These are phyloP conservation scores for Eucalyptus sp. DNA, from an alignment of 345 rosid genomes.

Conservation along the genomic window DNA sequence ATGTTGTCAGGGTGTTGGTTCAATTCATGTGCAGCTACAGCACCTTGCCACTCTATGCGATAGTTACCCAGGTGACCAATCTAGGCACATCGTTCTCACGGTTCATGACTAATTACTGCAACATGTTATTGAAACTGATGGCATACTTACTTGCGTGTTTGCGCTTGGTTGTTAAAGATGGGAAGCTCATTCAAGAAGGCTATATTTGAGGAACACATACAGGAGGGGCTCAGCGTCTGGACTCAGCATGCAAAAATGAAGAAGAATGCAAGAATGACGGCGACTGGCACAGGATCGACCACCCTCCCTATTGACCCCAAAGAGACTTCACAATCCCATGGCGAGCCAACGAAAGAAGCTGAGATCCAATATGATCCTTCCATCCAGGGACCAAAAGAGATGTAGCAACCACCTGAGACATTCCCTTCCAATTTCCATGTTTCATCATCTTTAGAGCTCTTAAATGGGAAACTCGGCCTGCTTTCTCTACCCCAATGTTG, in stretches of 20 bases:
- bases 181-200: conserved; percentile 68
- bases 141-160: background rate
- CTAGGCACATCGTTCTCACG: background rate
- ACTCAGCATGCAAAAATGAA: conserved; percentile 45
- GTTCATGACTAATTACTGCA: background rate
- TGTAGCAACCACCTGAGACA: background rate
- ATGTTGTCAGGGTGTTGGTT: conserved; percentile 30
- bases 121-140: background rate
- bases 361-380: background rate
- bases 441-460: background rate
- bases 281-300: conserved; percentile 5
- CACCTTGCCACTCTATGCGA: conserved; percentile 76
- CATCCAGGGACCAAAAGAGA: background rate
- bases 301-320: background rate
- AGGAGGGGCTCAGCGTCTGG: conserved; percentile 62
- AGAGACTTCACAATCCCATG: background rate
- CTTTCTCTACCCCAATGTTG: background rate
- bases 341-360: background rate
- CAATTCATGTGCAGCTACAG: conserved; percentile 77
- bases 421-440: background rate
- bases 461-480: background rate
- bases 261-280: conserved; percentile 26
- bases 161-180: conserved; percentile 35
- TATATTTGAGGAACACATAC: conserved; percentile 64
- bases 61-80: conserved; percentile 55